Evolutionary conservation across 1,284 basidiomycete genomes (phyloP).

Genomic region (Taiwanofungus camphoratus): DNA sequence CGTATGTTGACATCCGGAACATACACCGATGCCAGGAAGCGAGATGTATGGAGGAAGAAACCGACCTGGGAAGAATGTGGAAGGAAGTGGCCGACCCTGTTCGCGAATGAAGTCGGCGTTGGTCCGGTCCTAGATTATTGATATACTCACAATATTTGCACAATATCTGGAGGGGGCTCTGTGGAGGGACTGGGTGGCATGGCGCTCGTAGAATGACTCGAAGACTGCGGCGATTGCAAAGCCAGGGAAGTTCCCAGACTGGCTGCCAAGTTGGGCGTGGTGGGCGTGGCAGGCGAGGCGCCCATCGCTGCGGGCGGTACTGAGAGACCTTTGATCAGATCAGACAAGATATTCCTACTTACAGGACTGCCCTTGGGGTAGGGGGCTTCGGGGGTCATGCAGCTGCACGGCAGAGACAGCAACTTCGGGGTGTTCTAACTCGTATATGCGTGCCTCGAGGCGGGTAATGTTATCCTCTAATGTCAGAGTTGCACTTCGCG

Average conservation of each 20-base stretch:
- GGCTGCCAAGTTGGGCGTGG: no score
- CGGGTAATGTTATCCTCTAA: conserved; percentile 27
- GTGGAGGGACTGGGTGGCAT: conserved; percentile 10
- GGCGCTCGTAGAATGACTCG: no score
- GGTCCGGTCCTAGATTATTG: not conserved
- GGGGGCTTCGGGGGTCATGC: conserved; percentile 9
- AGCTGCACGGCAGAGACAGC: conserved; percentile 16
- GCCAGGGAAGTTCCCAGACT: no score
- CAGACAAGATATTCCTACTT: conserved; percentile 1
- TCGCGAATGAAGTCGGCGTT: conserved; percentile 4
- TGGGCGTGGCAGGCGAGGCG: no score
- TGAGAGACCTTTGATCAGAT: no score
- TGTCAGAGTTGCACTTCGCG: conserved; percentile 25
- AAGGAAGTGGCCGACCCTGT: conserved; percentile 32
- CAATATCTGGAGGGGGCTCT: conserved; percentile 16
- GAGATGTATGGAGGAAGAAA: conserved; percentile 28
- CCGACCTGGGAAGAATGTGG: conserved; percentile 30
- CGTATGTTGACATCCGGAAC: conserved; percentile 13
- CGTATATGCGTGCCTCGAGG: conserved; percentile 25
- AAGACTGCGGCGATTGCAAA: no score
- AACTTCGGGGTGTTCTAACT: conserved; percentile 22
- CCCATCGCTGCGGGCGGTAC: no score
- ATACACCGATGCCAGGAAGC: conserved; percentile 15
- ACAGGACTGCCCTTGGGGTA: conserved; percentile 7
- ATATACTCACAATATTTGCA: conserved; percentile 18